A percentile compares a stretch with the other conserved stretches of the same genome.
phyloP scores from a whole-genome alignment of 345 rosid species.

The Brassica carinata region DNA sequence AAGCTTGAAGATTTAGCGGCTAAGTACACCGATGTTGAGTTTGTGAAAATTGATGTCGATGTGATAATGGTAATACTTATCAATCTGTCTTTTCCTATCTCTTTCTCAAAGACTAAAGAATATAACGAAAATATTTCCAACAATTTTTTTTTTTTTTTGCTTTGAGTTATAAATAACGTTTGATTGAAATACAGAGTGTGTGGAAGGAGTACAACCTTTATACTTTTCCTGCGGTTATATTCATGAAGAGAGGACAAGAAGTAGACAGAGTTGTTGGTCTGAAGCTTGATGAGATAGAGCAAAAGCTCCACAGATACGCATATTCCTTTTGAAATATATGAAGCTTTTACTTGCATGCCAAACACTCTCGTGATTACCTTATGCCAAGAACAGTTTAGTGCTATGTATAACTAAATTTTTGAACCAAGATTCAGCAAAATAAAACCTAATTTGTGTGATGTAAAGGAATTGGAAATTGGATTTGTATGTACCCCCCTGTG shows the following conservation, averaged over 20 bases:
- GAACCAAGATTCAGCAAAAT: constrained; percentile 1
- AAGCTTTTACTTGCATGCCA: constrained; percentile 14
- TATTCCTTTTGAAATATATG: not conserved
- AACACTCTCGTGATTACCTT: not conserved
- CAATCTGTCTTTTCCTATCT: not conserved
- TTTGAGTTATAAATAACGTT: constrained; percentile 10
- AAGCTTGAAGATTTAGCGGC: constrained; percentile 56
- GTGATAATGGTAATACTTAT: constrained; percentile 41
- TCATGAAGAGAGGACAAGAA: constrained; percentile 66
- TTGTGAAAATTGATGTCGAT: constrained; percentile 79
- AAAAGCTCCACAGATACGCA: constrained; percentile 55
- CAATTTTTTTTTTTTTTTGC: not conserved
- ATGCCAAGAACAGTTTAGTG: constrained; percentile 12
- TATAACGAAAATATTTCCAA: not conserved
- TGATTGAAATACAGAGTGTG: constrained; percentile 45
- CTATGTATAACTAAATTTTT: not conserved
- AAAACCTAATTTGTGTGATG: not conserved
- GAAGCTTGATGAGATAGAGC: constrained; percentile 55
- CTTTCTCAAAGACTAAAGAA: not conserved
- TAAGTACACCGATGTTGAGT: constrained; percentile 54
- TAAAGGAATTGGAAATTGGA: not conserved
- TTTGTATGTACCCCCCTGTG: not conserved
- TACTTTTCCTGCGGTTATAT: constrained; percentile 57
- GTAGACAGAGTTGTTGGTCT: constrained; percentile 67
- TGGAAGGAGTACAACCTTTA: constrained; percentile 44